These are phyloP conservation scores for Abrus precatorius DNA, from an alignment of 306 rosid species.

Conservation along the genomic window DNA sequence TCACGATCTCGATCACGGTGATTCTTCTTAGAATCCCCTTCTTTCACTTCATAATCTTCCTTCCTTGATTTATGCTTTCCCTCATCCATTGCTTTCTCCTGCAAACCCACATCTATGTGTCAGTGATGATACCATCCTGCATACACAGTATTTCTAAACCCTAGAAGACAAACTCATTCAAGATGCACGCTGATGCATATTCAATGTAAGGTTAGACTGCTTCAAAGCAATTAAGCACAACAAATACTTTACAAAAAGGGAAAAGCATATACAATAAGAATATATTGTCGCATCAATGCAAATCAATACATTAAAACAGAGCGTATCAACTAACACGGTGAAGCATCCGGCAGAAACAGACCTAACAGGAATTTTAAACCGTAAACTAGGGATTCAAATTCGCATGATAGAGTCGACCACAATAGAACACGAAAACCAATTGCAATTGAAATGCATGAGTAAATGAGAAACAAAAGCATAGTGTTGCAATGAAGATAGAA, in stretches of 20 bases:
- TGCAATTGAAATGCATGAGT: background rate
- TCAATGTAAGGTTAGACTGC: background rate
- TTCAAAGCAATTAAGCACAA: background rate
- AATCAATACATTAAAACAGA: background rate
- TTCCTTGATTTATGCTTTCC: slow-evolving; percentile 69
- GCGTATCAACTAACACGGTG: background rate
- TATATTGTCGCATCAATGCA: background rate
- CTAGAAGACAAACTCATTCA: background rate
- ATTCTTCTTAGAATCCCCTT: slow-evolving; percentile 73
- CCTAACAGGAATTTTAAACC: background rate
- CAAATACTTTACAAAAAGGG: background rate
- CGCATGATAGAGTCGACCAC: background rate
- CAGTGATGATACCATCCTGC: slow-evolving; percentile 45
- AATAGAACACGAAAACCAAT: background rate
- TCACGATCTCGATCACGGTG: slow-evolving; percentile 64
- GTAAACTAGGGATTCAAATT: slow-evolving; percentile 13
- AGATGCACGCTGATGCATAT: background rate
- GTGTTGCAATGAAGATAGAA: background rate
- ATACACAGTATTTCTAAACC: slow-evolving; percentile 22
- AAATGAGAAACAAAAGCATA: background rate
- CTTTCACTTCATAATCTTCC: slow-evolving; percentile 61
- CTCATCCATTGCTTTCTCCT: slow-evolving; percentile 68
- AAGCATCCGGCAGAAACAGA: background rate
- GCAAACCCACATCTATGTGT: slow-evolving; percentile 25
- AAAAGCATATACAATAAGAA: background rate